A percentile compares a stretch with the other conserved stretches of the same genome.
phyloP scores from a whole-genome alignment of 768 basidiomycete genomes.

The Lactarius pseudohatsudake region DNA sequence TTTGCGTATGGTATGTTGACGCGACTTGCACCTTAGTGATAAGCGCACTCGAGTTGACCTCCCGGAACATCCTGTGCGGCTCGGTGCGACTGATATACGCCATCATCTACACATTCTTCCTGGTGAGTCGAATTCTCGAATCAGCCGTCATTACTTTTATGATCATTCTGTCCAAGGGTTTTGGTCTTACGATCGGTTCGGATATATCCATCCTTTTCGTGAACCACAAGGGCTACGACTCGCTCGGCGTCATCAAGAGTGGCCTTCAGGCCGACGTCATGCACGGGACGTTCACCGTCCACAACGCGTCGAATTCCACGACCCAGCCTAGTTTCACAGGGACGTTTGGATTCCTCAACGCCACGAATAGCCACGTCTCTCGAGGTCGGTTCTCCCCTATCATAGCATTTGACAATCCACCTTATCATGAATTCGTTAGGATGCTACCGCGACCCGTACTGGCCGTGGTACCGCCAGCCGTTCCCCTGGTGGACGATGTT shows the following conservation, averaged over 20 bases:
- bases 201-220: conserved; percentile 70
- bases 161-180: conserved; percentile 56
- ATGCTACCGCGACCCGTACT: conserved; percentile 69
- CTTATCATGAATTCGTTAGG: conserved; percentile 41
- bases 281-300: conserved; percentile 54
- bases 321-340: conserved; percentile 31
- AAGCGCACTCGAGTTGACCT: conserved; percentile 77
- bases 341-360: conserved; percentile 36
- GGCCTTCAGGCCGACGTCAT: conserved; percentile 34
- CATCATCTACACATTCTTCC: conserved; percentile 80
- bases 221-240: conserved; percentile 52
- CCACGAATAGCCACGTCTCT: conserved; percentile 34
- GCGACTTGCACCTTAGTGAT: conserved; percentile 48
- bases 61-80: conserved; percentile 76
- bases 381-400: conserved; percentile 30
- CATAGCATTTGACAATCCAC: background rate
- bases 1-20: conserved; percentile 13
- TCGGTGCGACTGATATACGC: conserved; percentile 84
- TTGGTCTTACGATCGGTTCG: conserved; percentile 80
- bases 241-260: conserved; percentile 36
- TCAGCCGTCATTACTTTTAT: background rate
- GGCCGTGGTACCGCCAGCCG: conserved; percentile 76
- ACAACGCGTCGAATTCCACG: conserved; percentile 36
- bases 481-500: conserved; percentile 83
- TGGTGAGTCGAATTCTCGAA: conserved; percentile 44